These are phyloP conservation scores for Bromus sterilis DNA, from an alignment of 176 grass and related monocot genomes.

Conservation along the genomic window DNA sequence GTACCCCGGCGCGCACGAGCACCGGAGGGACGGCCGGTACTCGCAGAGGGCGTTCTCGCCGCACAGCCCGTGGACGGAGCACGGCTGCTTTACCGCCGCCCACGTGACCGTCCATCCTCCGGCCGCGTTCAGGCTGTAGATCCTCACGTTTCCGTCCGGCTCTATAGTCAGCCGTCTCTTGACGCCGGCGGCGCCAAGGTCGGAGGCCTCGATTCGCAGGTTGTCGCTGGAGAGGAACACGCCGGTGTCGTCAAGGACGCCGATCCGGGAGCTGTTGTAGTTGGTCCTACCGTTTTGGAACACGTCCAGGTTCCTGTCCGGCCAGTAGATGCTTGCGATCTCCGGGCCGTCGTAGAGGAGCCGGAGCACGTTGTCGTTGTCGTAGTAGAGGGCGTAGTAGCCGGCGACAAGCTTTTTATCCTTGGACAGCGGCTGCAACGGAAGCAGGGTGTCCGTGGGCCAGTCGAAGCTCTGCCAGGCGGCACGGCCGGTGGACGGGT, in stretches of 20 bases:
- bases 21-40: too few relatives aligned
- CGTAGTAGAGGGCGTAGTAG: neutral
- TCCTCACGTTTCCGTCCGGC: conserved; percentile 37
- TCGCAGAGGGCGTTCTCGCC: conserved; percentile 18
- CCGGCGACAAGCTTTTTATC: conserved; percentile 8
- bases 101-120: conserved; percentile 27
- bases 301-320: neutral
- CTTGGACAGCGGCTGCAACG: conserved; percentile 8
- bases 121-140: conserved; percentile 39
- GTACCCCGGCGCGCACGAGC: conserved; percentile 24
- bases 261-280: conserved; percentile 32
- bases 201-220: neutral
- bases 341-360: neutral
- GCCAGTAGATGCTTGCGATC: neutral
- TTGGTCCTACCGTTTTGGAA: neutral
- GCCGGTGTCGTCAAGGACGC: conserved; percentile 26
- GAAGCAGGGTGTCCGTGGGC: neutral
- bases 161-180: conserved; percentile 42
- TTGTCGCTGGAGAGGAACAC: conserved; percentile 31
- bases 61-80: conserved; percentile 39
- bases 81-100: conserved; percentile 6
- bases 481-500: neutral
- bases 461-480: conserved; percentile 30
- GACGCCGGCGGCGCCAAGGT: neutral
- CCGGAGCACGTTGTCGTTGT: neutral